These are phyloP conservation scores for Vitis rupestris DNA, from an alignment of 164 flowering plant genomes.

Conservation along the genomic window DNA sequence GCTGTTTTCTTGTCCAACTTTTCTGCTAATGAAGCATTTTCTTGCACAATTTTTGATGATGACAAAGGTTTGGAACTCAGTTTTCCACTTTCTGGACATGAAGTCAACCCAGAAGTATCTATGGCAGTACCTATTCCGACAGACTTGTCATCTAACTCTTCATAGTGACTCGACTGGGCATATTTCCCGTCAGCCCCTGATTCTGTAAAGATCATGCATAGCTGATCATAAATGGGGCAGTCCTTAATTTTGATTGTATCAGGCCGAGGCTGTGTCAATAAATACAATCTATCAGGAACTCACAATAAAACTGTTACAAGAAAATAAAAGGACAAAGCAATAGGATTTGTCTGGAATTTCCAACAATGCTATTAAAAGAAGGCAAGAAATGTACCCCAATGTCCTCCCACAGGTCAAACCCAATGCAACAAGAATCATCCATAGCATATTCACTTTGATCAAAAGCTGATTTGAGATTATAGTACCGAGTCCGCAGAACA, in stretches of 20 bases:
- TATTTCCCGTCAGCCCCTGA: constrained; percentile 56
- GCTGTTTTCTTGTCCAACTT: constrained; percentile 17
- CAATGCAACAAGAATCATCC: constrained; percentile 43
- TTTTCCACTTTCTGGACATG: constrained; percentile 22
- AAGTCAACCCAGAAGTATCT: constrained; percentile 17
- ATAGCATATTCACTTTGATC: constrained; percentile 43
- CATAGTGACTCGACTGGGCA: constrained; percentile 79
- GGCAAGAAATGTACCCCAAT: constrained; percentile 35
- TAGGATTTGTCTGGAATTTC: no score
- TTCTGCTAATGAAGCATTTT: constrained; percentile 20
- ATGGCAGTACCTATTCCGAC: constrained; percentile 16
- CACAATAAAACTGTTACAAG: background rate
- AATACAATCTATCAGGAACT: constrained; percentile 3
- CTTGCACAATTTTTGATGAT: constrained; percentile 19
- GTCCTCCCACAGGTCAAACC: constrained; percentile 59
- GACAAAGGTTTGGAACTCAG: constrained; percentile 23
- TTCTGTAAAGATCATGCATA: constrained; percentile 67
- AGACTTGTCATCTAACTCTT: constrained; percentile 35
- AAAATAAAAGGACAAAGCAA: background rate
- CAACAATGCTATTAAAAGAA: background rate
- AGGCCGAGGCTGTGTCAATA: constrained; percentile 43
- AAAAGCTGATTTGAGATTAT: constrained; percentile 45
- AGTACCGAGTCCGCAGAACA: constrained; percentile 55
- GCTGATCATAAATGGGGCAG: constrained; percentile 67
- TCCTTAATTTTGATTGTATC: constrained; percentile 56